phyloP scores from a whole-genome alignment of 768 basidiomycete species.

The Suillus fuscotomentosus region DNA sequence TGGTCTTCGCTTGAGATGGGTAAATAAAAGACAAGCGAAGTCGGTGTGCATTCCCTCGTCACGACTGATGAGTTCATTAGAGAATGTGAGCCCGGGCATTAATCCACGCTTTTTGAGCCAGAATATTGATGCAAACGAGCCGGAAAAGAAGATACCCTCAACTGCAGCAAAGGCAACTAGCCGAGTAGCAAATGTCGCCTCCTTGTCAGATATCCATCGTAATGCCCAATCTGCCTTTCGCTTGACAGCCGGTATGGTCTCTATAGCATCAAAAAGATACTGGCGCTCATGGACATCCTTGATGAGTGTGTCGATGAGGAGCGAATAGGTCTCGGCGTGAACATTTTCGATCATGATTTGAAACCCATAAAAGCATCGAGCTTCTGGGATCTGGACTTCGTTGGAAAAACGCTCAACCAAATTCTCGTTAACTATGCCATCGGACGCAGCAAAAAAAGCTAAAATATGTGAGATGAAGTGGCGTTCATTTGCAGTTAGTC shows the following conservation, averaged over 20 bases:
- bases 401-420: conserved; percentile 90
- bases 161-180: conserved; percentile 94
- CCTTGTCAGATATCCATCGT: conserved; percentile 82
- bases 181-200: conserved; percentile 83
- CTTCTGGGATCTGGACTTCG: conserved; percentile 91
- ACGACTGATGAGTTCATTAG: conserved; percentile 93
- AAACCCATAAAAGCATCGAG: conserved; percentile 95
- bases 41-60: conserved; percentile 98
- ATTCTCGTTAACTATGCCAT: conserved; percentile 97
- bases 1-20: conserved; percentile 75
- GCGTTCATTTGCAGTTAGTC: conserved; percentile 77
- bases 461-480: conserved; percentile 92
- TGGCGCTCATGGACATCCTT: conserved; percentile 73
- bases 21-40: conserved; percentile 89
- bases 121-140: conserved; percentile 91
- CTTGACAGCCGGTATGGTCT: conserved; percentile 90
- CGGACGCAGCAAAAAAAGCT: conserved; percentile 95
- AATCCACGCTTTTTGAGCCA: conserved; percentile 97
- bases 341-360: conserved; percentile 99
- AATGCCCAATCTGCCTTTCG: conserved; percentile 96
- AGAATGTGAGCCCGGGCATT: conserved; percentile 97
- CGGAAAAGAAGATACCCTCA: conserved; percentile 96
- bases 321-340: conserved; percentile 95
- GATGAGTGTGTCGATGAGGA: conserved; percentile 94
- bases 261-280: conserved; percentile 88